These are phyloP conservation scores for Fusarium sambucinum DNA, from an alignment of 2,329 filamentous ascomycete species.

Conservation along the genomic window DNA sequence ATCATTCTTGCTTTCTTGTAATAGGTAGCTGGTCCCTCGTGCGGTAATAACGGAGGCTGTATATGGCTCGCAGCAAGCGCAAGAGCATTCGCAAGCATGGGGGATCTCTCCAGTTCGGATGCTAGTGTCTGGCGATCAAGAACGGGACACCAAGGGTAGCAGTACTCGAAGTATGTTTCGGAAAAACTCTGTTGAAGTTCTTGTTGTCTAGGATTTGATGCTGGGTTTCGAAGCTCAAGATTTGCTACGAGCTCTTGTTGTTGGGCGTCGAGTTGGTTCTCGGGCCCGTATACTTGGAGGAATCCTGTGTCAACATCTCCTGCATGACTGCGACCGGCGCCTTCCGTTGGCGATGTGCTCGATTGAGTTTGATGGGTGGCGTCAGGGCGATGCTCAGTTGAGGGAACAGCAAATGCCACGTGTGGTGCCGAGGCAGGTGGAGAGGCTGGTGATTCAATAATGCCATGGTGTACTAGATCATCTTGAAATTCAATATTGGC, in stretches of 20 bases:
- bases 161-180: conserved; percentile 59
- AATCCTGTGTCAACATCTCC: conserved; percentile 54
- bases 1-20: conserved; percentile 56
- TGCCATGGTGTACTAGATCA: too few species aligned
- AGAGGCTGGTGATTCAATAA: too few species aligned
- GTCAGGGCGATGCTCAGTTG: background rate
- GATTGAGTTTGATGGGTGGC: conserved; percentile 24
- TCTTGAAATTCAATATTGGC: too few species aligned
- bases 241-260: conserved; percentile 49
- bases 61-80: conserved; percentile 57
- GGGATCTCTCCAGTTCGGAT: conserved; percentile 51
- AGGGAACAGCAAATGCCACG: conserved; percentile 6
- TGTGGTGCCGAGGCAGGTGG: background rate
- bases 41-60: conserved; percentile 56
- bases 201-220: conserved; percentile 34
- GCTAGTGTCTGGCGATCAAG: conserved; percentile 51
- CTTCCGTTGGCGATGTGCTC: conserved; percentile 38
- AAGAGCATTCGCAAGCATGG: conserved; percentile 54
- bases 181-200: conserved; percentile 56
- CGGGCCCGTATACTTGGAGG: conserved; percentile 51
- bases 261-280: conserved; percentile 50
- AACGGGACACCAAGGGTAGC: conserved; percentile 58
- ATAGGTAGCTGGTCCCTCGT: conserved; percentile 54
- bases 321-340: conserved; percentile 43
- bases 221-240: conserved; percentile 40